Base-by-base conservation (phyloP, 2,329 filamentous ascomycete species). In the Fusarium drepaniforme region DNA sequence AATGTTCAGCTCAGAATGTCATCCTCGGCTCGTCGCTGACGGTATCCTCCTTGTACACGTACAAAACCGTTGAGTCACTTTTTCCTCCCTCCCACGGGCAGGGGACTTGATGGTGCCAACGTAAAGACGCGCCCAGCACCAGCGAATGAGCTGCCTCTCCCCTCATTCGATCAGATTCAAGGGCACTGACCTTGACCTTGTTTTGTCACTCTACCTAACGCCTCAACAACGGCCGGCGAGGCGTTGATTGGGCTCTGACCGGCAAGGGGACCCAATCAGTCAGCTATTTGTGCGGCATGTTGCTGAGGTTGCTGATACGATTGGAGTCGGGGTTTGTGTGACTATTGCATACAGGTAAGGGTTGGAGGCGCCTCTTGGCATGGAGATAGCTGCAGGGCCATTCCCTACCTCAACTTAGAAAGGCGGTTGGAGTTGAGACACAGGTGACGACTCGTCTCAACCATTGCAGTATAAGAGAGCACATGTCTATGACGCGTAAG, bases 31-130 rank as follows among this genome's bases (percentile, higher is more conserved):
- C 37, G 44, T 60, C 37, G 69, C 59, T 75, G 63, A 75, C 66
- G 28, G 42, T 63, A 72, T 66, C 37, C 67, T 62, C 49, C 28
- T 72, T 57, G 53, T 65, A 67, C 53, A 60, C 62, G 59, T 64
- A 64, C 53, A 67, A 71, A 70, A 68, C 60, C 68, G 64, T 72
- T 69, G 72, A 72, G 72, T 56, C 60, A 58, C 66, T 46, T 66
- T 71, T 53, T 33, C 21, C 38, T 68, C n/a, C 66, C 53, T 62
- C 59, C 38, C 33, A 66, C 25, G 30, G 35, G 59, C 72, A 74
- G 61, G 72, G 72, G 51, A 65, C 53, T 56, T 72, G 72, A 64
- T 74, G 72, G 72, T 72, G 72, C 72, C 72, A 74, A 66, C 67
- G 71, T 44, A 25, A 73, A 49, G 65, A 57, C 64, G 63, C 66